Conservation (phyloP, 805 yeast genomes). For the Wickerhamomyces ciferrii region DNA sequence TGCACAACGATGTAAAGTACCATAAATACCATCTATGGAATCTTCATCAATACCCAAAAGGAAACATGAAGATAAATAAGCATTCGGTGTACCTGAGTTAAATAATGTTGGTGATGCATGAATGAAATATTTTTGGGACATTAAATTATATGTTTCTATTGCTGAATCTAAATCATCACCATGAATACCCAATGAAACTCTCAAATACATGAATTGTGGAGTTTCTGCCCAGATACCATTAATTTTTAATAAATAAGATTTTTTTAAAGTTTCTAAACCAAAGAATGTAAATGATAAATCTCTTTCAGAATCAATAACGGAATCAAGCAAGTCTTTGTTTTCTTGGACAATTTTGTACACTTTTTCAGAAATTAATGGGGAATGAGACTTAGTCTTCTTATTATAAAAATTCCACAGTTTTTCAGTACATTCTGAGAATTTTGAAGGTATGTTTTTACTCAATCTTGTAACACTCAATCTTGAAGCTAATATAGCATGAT, state of each 20-base stretch:
- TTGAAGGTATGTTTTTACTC: conserved; percentile 89
- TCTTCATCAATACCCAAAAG: conserved; percentile 87
- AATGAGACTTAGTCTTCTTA: conserved; percentile 66
- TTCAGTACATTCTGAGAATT: conserved; percentile 69
- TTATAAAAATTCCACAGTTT: conserved; percentile 74
- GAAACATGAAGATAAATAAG: conserved; percentile 90
- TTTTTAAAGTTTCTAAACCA: conserved; percentile 86
- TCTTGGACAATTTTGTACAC: conserved; percentile 57
- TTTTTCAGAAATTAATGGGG: conserved; percentile 57
- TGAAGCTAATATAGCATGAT: conserved; percentile 91
- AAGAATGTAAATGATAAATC: conserved; percentile 79
- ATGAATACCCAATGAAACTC: conserved; percentile 92
- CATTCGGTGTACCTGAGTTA: conserved; percentile 85
- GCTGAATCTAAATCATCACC: conserved; percentile 59
- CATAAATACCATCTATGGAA: conserved; percentile 92
- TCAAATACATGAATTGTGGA: conserved; percentile 86
- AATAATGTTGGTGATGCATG: conserved; percentile 97
- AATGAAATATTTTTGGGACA: conserved; percentile 84
- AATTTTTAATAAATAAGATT: conserved; percentile 71
- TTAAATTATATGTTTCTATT: conserved; percentile 78
- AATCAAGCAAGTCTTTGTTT: conserved; percentile 62
- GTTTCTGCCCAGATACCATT: conserved; percentile 72
- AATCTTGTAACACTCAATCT: conserved; percentile 92
- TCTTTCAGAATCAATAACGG: conserved; percentile 69
- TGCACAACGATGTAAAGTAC: conserved; percentile 84